Base-by-base conservation (phyloP, 345 rosid species). In the Citrus sp. region DNA sequence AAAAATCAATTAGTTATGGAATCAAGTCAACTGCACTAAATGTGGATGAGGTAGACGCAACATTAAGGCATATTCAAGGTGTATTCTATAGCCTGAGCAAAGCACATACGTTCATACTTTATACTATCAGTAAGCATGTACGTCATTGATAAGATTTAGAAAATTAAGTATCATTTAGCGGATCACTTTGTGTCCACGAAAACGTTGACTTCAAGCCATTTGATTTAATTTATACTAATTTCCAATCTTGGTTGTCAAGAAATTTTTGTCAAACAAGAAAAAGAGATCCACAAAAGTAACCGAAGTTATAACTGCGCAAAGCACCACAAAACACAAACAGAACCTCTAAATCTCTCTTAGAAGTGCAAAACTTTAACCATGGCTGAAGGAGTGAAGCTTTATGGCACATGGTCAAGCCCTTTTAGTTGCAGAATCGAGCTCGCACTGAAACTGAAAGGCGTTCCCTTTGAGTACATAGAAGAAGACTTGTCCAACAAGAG, bases 361-460 rank as follows among this genome's bases (percentile, higher is more conserved):
- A 40, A 35, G 28, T 68, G 10, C 30, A 24, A 10, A 16, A 37
- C 40, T 3, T 7, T n/a, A 18, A 16, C 7, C 2, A 68, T 68
- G 72, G 32, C 30, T 9, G 81, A 85, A 30, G 10, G 2, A 30
- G 68, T 64, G 40, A 64, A 64, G 68, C 40, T 64, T 7, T 64
- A 64, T 64, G 68, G 68, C 37, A 18, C 22, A 30, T 64, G 68
- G 88, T 74, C 75, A 21, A 83, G 88, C 56, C 85, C 87, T 56
- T 86, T 70, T 18, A 86, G 80, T 34, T 77, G 79, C 34, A 74
- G 88, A 25, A 77, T 87, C 0, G 87, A 86, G 67, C 70, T 86
- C 27, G 88, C 88, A 56, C 71, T 85, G 67, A 84, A 83, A 27
- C 72, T 83, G 55, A 85, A 88, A 84, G 87, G 91, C 2, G 14